Conservation (phyloP, 2,329 filamentous ascomycete species). For the Beauveria brongniartii region DNA sequence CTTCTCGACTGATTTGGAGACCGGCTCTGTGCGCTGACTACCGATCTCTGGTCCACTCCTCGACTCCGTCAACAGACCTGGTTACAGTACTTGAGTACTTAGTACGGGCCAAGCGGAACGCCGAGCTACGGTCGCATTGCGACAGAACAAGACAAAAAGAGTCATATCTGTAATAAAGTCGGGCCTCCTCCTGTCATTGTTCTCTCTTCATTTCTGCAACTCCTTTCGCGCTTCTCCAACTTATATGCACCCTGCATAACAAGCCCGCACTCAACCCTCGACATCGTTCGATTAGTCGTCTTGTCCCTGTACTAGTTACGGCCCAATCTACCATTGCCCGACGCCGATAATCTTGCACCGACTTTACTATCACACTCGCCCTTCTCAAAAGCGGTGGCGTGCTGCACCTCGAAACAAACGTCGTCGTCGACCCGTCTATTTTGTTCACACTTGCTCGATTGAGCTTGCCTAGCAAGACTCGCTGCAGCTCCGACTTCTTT, state of each 20-base stretch:
- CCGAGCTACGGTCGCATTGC: constrained; percentile 9
- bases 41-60: constrained; percentile 6
- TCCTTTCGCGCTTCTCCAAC: neutral
- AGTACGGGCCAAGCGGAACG: constrained; percentile 6
- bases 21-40: constrained; percentile 6
- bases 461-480: neutral
- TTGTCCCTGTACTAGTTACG: constrained; percentile 3
- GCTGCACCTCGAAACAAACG: neutral
- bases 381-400: constrained; percentile 1
- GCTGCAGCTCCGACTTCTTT: neutral
- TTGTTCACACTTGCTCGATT: neutral
- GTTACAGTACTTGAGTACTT: too few species aligned
- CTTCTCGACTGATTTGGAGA: constrained; percentile 5
- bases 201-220: neutral
- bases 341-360: constrained; percentile 1
- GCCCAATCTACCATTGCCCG: constrained; percentile 9
- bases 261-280: neutral
- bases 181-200: neutral
- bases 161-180: constrained; percentile 9
- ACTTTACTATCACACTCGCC: neutral
- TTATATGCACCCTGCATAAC: neutral
- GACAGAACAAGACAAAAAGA: neutral
- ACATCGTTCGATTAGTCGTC: neutral
- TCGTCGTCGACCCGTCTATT: neutral
- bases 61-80: neutral